A percentile compares a stretch with the other conserved stretches of the same genome.
Evolutionary conservation across 2,329 filamentous ascomycete species (phyloP).

Genomic region (Xylariomycetidae sp.): DNA sequence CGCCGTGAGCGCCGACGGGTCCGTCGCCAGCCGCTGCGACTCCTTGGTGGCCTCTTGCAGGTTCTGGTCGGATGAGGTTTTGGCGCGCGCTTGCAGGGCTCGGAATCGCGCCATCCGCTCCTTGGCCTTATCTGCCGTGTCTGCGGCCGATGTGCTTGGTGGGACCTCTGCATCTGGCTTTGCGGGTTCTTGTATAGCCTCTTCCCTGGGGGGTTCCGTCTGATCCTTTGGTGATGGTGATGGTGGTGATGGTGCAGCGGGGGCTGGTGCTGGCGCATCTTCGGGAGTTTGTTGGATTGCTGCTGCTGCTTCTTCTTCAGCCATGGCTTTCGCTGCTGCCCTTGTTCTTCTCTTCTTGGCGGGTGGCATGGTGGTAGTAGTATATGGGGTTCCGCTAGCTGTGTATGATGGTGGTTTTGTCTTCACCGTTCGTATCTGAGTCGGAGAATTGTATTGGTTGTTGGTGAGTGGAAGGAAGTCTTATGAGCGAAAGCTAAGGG

Average conservation of each 20-base stretch:
- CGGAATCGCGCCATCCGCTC: conserved; percentile 81
- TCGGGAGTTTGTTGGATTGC: conserved; percentile 14
- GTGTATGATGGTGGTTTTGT: no score
- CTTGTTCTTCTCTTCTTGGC: conserved; percentile 41
- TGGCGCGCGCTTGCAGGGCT: conserved; percentile 75
- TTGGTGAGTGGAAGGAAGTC: no score
- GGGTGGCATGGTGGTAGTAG: conserved; percentile 39
- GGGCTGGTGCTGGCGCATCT: conserved; percentile 18
- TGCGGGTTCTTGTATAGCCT: conserved; percentile 3
- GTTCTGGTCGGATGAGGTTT: conserved; percentile 68
- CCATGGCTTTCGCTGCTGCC: conserved; percentile 15
- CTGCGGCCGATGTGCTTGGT: conserved; percentile 8
- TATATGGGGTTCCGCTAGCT: no score
- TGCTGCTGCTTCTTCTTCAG: conserved; percentile 12
- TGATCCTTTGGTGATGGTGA: conserved; percentile 10
- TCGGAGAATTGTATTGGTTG: no score
- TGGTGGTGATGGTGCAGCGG: no score
- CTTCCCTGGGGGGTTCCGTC: conserved; percentile 6
- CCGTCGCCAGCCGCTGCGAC: conserved; percentile 71
- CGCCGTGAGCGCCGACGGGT: conserved; percentile 70
- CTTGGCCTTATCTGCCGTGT: conserved; percentile 39
- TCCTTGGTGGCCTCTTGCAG: conserved; percentile 80
- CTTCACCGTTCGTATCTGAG: no score
- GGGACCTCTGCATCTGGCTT: conserved; percentile 8
- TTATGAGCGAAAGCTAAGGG: no score